These are phyloP conservation scores for Talaromyces sp. DNA, from an alignment of 2,329 filamentous ascomycete species.

Conservation along the genomic window DNA sequence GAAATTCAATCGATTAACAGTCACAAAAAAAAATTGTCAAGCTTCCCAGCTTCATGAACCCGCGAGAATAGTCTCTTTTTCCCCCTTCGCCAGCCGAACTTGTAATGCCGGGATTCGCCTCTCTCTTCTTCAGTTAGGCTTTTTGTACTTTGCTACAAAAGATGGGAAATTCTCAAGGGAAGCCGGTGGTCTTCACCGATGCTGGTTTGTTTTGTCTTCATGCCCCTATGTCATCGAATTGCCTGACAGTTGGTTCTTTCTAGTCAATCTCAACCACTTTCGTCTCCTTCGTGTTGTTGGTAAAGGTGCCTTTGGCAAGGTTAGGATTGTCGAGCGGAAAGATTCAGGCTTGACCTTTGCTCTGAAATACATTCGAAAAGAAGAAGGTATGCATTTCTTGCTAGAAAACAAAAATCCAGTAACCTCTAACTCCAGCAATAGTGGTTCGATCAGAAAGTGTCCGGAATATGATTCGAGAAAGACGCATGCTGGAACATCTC, in stretches of 20 bases:
- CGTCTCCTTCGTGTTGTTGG: slow-evolving; percentile 90
- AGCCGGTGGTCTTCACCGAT: slow-evolving; percentile 85
- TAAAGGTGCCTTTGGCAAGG: slow-evolving; percentile 97
- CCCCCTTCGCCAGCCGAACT: background rate
- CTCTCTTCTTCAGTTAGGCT: background rate
- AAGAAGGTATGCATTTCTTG: slow-evolving; percentile 67
- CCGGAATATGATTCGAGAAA: slow-evolving; percentile 94
- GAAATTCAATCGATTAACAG: background rate
- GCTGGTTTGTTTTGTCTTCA: slow-evolving; percentile 63
- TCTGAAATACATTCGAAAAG: slow-evolving; percentile 96
- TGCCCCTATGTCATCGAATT: slow-evolving; percentile 14
- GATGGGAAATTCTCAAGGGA: slow-evolving; percentile 96
- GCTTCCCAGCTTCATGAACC: background rate
- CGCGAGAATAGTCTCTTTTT: background rate
- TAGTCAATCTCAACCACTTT: slow-evolving; percentile 97
- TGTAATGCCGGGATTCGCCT: background rate
- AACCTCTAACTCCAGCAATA: slow-evolving; percentile 36
- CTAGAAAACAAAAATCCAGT: slow-evolving; percentile 20
- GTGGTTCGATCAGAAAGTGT: slow-evolving; percentile 97
- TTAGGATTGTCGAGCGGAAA: slow-evolving; percentile 96
- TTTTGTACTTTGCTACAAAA: slow-evolving; percentile 11
- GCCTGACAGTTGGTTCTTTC: slow-evolving; percentile 16
- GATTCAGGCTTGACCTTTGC: slow-evolving; percentile 92
- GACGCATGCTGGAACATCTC: slow-evolving; percentile 95
- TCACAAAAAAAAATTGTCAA: background rate